Evolutionary conservation across 495 filamentous ascomycete genomes (phyloP), one percentile per base, ranked within the genome.

Genomic region (Corynascus novoguineensis): DNA sequence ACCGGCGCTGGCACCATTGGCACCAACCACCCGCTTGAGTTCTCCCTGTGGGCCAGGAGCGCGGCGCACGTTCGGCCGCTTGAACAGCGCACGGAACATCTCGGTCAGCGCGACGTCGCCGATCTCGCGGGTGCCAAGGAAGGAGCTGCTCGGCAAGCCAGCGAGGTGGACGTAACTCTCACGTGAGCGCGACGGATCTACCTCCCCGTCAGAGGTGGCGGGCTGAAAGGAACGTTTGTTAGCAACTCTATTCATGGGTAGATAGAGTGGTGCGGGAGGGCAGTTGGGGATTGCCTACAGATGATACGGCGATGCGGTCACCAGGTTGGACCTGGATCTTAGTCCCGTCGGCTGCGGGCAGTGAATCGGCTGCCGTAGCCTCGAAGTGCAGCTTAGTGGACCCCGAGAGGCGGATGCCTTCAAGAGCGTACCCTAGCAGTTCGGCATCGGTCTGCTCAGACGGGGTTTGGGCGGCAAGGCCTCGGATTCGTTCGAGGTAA

Each of bases 151-250:
- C 15, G 85, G 75, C 3, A 84, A 84, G 5, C 75, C 66, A 48
- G 80, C 81, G 65, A 87, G 85, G 65, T 84, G 10, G 60, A 89
- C 78, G 70, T 95, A 91, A 0, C 72, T 76, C 28, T 83, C 81
- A 10, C 88, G 59, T 0, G 86, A 85, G 2, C 89, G 83, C 58
- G 83, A 77, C 5, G 88, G 79, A 57, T 81, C 79, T 48, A 93
- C 82, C 49, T 79, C n/a, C n/a, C n/a, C 67, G 5, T 80, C 70
- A 9, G 88, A 85, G 40, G 85, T 75, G n/a, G 88, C 84, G 81
- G 89, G 41, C n/a, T n/a, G n/a, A n/a, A n/a, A n/a, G n/a, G n/a
- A n/a, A n/a, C 1, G 9, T 14, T 17, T 92, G 45, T 25, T 40
- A 10, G 61, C 80, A 71, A 7, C 64, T 72, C 69, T 74, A 64